These are phyloP conservation scores for Ministeria vibrans DNA, from an alignment of 78 protist species.

Conservation along the genomic window DNA sequence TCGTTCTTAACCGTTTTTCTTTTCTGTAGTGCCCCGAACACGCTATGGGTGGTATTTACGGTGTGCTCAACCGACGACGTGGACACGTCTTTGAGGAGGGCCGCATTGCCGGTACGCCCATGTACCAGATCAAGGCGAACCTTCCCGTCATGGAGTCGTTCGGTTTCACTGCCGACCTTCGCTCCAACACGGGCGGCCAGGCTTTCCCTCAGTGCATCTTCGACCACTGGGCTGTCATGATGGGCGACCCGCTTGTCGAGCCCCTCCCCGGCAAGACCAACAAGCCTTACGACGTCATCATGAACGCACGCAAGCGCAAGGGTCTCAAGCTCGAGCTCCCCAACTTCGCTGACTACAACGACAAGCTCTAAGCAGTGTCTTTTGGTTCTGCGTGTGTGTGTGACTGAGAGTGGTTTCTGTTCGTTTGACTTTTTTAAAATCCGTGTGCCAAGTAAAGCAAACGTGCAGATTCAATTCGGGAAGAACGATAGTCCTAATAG, in stretches of 20 bases:
- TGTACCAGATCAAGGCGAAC: slow-evolving; percentile 82
- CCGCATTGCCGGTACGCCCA: slow-evolving; percentile 80
- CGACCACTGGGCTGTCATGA: slow-evolving; percentile 88
- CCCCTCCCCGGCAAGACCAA: too few relatives aligned
- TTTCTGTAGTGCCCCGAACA: slow-evolving; percentile 66
- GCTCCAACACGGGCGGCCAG: slow-evolving; percentile 95
- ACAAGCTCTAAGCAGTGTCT: not conserved
- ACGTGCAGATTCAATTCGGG: too few relatives aligned
- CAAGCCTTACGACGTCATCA: slow-evolving; percentile 46
- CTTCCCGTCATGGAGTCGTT: slow-evolving; percentile 98
- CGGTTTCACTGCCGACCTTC: slow-evolving; percentile 97
- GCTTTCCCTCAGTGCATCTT: slow-evolving; percentile 99
- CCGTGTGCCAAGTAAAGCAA: not conserved
- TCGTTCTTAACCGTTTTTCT: not conserved
- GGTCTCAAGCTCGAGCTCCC: slow-evolving; percentile 75
- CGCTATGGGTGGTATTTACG: slow-evolving; percentile 90
- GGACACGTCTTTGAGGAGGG: slow-evolving; percentile 88
- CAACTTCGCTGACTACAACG: slow-evolving; percentile 5
- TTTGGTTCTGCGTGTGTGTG: not conserved
- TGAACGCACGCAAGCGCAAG: slow-evolving; percentile 87
- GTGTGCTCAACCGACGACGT: slow-evolving; percentile 79
- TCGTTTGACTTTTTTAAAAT: not conserved
- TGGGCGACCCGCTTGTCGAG: slow-evolving; percentile 67
- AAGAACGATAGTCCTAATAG: too few relatives aligned
- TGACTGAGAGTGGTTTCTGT: not conserved